Evolutionary conservation across 352 stramenopile genomes (phyloP).

Genomic region (Globisporangium parvum): DNA sequence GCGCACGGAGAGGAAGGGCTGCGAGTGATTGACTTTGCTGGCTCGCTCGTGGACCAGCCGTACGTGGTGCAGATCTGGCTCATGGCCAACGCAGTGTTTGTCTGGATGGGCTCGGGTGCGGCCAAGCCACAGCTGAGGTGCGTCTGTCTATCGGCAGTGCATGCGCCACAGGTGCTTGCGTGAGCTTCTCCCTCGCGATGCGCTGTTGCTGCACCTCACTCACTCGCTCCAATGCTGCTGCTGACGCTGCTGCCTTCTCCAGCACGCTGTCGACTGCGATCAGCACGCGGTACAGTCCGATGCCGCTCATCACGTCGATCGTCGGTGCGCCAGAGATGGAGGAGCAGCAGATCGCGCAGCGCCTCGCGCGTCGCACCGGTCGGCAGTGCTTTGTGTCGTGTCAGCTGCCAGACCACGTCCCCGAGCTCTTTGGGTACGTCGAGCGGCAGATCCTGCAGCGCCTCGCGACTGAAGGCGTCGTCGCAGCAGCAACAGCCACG

Average conservation of each 20-base stretch:
- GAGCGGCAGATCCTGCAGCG: constrained; percentile 56
- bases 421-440: constrained; percentile 65
- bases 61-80: constrained; percentile 75
- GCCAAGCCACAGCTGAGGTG: constrained; percentile 39
- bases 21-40: constrained; percentile 46
- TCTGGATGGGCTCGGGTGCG: constrained; percentile 63
- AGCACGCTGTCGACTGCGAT: constrained; percentile 78
- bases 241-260: neutral
- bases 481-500: constrained; percentile 5
- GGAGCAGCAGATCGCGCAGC: constrained; percentile 79
- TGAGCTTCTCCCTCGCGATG: no score
- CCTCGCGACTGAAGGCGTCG: constrained; percentile 43
- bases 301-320: constrained; percentile 73
- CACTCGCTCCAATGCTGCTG: neutral
- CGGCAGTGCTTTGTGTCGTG: constrained; percentile 81
- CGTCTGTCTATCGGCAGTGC: no score
- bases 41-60: constrained; percentile 56
- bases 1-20: constrained; percentile 5
- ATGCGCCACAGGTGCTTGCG: no score
- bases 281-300: constrained; percentile 68
- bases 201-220: no score
- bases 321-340: constrained; percentile 62
- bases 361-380: constrained; percentile 51
- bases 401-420: constrained; percentile 61
- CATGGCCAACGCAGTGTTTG: constrained; percentile 55